Base-by-base conservation (phyloP, 768 basidiomycete species). In the Mycena rosella region DNA sequence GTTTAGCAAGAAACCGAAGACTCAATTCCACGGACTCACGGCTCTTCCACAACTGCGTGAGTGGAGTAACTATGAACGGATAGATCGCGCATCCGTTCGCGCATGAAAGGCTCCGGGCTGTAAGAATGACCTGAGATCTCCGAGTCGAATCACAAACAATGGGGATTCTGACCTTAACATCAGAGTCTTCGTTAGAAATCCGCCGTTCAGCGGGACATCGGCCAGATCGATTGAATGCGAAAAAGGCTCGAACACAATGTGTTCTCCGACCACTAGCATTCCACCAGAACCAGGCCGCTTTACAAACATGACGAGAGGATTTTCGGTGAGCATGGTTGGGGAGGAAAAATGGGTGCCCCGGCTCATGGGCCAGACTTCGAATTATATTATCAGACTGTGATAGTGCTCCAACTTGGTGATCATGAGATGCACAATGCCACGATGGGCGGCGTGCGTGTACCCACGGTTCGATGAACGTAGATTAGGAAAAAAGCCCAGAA, bases 151-250 rank as follows among this genome's bases (percentile, higher is more conserved):
- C 18, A 15, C 2, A 20, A 13, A 9, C 20, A 24, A 17, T 8
- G n/a, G n/a, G n/a, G n/a, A n/a, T 34, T 11, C 70, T 14, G 14
- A 73, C 72, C 78, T 79, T 40, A 85, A 55, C 22, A 76, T 72
- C 24, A 84, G 73, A 1, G 77, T 78, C 74, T 83, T 84, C 60
- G 81, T 67, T 34, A 85, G 67, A 42, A 78, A 68, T 0, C 79
- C 79, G 0, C 79, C 77, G 14, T 79, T 72, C 54, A 81, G 70
- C 5, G 77, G 73, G 3, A 77, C 77, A 26, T 63, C 72, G 24
- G 82, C 81, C 17, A 81, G 60, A 63, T 85, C 82, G 64, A 85
- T 83, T 38, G 74, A 68, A 27, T 45, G 71, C 22, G n/a, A n/a
- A n/a, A 61, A 74, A 0, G 34, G 68, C 60, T 83, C 80, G 51